Percentiles rank a stretch among this genome's conserved stretches.
Evolutionary conservation across 2,329 filamentous ascomycete species (phyloP).

Genomic region (Didymella keratinophila): DNA sequence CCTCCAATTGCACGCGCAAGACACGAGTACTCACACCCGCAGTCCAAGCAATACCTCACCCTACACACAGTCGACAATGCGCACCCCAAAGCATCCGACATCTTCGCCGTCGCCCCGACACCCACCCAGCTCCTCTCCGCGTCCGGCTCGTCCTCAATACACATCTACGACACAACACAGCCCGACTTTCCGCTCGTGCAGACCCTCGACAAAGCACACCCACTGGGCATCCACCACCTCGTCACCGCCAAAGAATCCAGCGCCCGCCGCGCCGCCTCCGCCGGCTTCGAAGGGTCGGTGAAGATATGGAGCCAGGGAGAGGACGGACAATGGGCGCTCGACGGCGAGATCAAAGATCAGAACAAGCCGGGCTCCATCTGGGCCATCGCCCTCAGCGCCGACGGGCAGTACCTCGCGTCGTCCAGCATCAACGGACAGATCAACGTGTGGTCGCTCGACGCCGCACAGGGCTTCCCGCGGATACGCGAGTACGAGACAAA

Average conservation of each 20-base stretch:
- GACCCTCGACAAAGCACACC: constrained; percentile 80
- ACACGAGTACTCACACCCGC: constrained; percentile 1
- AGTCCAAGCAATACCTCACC: constrained; percentile 99
- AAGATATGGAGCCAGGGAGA: constrained; percentile 77
- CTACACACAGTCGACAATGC: constrained; percentile 89
- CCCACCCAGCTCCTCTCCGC: constrained; percentile 78
- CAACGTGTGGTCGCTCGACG: constrained; percentile 79
- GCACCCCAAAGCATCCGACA: constrained; percentile 73
- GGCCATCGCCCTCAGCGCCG: constrained; percentile 84
- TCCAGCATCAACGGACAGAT: constrained; percentile 88
- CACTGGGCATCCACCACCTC: constrained; percentile 90
- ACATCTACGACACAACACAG: constrained; percentile 77
- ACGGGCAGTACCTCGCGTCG: constrained; percentile 84
- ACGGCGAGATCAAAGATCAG: constrained; percentile 56
- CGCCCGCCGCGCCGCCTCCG: constrained; percentile 71
- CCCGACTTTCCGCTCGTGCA: constrained; percentile 79
- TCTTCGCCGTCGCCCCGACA: constrained; percentile 83
- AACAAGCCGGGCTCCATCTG: constrained; percentile 77
- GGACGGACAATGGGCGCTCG: constrained; percentile 62
- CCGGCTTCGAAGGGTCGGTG: constrained; percentile 87
- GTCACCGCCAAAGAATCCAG: constrained; percentile 73
- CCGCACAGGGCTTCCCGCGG: constrained; percentile 64
- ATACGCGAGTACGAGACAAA: constrained; percentile 89
- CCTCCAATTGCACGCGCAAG: not conserved
- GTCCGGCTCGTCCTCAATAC: constrained; percentile 83